Percentiles rank a stretch among this genome's conserved stretches.
These are phyloP conservation scores for Paradendryphiella salina DNA, from an alignment of 2,329 filamentous ascomycete species.

Conservation along the genomic window DNA sequence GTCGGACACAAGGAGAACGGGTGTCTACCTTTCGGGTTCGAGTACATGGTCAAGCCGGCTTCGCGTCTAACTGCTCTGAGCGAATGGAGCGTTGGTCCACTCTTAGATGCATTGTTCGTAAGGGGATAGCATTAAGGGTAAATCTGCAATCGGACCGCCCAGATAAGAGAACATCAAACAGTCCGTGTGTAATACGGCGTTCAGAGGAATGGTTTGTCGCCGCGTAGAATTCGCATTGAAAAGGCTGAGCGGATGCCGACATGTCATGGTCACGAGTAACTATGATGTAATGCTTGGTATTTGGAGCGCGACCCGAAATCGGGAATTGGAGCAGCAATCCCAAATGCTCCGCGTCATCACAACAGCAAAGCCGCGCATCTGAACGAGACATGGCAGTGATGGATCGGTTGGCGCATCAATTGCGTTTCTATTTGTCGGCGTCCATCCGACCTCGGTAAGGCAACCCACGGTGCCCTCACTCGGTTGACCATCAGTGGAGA, in stretches of 20 bases:
- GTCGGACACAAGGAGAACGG: background rate
- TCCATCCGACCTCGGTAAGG: constrained; percentile 36
- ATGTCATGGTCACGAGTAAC: constrained; percentile 5
- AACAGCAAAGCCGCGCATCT: constrained; percentile 17
- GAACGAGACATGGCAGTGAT: constrained; percentile 12
- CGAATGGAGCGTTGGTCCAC: constrained; percentile 12
- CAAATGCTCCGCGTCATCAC: constrained; percentile 26
- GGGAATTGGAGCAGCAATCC: constrained; percentile 9
- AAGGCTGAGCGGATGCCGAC: background rate
- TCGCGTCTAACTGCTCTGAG: constrained; percentile 9
- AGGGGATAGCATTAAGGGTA: constrained; percentile 9
- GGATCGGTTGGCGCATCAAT: constrained; percentile 26
- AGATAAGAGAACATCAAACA: background rate
- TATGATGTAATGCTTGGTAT: constrained; percentile 29
- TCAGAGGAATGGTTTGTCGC: background rate
- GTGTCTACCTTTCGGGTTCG: constrained; percentile 1
- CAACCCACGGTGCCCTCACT: constrained; percentile 20
- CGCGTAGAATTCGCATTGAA: background rate
- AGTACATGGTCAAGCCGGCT: background rate
- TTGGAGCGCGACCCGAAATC: constrained; percentile 14
- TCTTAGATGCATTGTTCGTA: constrained; percentile 9
- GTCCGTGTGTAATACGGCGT: constrained; percentile 7
- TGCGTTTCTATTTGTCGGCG: constrained; percentile 28
- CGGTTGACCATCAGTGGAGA: constrained; percentile 28
- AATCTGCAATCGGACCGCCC: constrained; percentile 6